Conservation (phyloP, 2,329 filamentous ascomycete genomes). For the Colletotrichum zoysiae region DNA sequence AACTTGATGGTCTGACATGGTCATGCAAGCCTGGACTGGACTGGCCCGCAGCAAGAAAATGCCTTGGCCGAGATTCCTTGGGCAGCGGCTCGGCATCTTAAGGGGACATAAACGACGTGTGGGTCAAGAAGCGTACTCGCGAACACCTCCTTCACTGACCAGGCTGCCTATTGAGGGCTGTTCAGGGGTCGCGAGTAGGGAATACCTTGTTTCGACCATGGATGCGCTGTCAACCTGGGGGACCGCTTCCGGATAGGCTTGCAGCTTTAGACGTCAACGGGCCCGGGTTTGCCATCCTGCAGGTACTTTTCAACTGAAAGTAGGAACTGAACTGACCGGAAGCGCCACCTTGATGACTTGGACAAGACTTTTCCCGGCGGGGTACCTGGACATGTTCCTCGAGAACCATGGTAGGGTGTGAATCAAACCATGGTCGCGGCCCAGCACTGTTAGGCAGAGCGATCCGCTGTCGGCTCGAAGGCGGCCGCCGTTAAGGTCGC, state of each 20-base stretch:
- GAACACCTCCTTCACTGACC: conserved; percentile 15
- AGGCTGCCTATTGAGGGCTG: background rate
- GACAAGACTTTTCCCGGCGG: conserved; percentile 26
- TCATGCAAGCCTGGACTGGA: background rate
- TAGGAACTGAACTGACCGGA: background rate
- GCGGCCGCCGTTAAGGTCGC: conserved; percentile 24
- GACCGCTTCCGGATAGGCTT: conserved; percentile 49
- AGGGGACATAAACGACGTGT: conserved; percentile 18
- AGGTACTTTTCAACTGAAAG: conserved; percentile 1
- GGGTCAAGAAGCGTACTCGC: conserved; percentile 20
- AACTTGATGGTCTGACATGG: conserved; percentile 3
- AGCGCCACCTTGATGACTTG: conserved; percentile 11
- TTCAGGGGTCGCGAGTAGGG: conserved; percentile 18
- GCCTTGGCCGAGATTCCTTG: conserved; percentile 1
- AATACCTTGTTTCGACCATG: conserved; percentile 16
- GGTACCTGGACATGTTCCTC: background rate
- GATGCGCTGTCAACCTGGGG: conserved; percentile 49
- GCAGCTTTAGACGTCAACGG: conserved; percentile 43
- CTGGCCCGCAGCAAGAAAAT: background rate
- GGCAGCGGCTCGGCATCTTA: conserved; percentile 6
- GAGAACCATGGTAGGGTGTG: background rate
- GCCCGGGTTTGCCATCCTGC: background rate
- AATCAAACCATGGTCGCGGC: conserved; percentile 25
- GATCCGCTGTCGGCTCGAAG: conserved; percentile 12
- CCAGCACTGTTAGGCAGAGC: conserved; percentile 18